phyloP scores from a whole-genome alignment of 2,329 filamentous ascomycete genomes.

The Xylaria sp. region DNA sequence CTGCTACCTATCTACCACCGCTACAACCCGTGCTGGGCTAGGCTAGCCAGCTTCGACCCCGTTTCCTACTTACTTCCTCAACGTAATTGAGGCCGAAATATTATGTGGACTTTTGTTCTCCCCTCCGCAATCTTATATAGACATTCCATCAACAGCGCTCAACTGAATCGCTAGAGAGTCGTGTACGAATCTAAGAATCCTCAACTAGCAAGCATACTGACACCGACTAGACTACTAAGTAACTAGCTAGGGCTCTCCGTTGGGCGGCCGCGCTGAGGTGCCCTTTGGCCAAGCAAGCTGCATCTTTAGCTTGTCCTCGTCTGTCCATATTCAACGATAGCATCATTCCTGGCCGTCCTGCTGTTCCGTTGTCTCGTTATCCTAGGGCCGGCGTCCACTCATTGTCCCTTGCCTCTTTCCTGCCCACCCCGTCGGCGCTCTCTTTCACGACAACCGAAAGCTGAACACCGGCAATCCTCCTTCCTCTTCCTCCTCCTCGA shows the following conservation, averaged over 20 bases:
- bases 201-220: conserved; percentile 17
- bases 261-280: conserved; percentile 28
- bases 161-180: conserved; percentile 1
- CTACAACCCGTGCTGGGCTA: neutral
- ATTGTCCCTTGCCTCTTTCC: conserved; percentile 20
- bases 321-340: conserved; percentile 18
- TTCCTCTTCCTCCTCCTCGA: conserved; percentile 9
- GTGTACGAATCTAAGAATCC: conserved; percentile 14
- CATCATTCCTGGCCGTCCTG: conserved; percentile 23
- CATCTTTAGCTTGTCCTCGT: conserved; percentile 24
- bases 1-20: conserved; percentile 7
- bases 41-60: conserved; percentile 2
- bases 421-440: conserved; percentile 19
- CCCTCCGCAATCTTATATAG: neutral
- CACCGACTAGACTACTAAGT: neutral
- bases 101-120: conserved; percentile 4
- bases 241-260: conserved; percentile 16
- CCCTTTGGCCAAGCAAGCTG: conserved; percentile 23
- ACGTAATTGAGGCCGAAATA: neutral
- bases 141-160: neutral
- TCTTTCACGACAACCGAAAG: conserved; percentile 23
- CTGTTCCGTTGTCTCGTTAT: conserved; percentile 10
- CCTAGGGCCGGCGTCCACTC: conserved; percentile 16
- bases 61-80: neutral
- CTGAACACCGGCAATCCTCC: neutral